A percentile compares a stretch with the other conserved stretches of the same genome.
Evolutionary conservation across 2,329 filamentous ascomycete species (phyloP).

Genomic region (Fusarium graminum): DNA sequence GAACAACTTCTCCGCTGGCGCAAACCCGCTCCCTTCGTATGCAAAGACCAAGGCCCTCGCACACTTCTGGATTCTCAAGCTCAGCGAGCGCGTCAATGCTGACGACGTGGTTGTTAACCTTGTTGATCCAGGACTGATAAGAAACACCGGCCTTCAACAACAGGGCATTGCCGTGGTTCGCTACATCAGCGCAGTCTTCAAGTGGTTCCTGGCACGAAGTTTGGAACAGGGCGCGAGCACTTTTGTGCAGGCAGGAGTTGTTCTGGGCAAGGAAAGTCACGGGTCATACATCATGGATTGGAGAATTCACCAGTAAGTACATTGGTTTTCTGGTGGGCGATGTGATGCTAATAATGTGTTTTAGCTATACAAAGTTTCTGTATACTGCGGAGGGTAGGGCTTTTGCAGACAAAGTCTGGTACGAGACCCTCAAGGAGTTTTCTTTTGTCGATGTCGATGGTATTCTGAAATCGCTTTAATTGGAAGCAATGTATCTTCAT

Average conservation of each 20-base stretch:
- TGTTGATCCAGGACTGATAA: slow-evolving; percentile 60
- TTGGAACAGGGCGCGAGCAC: slow-evolving; percentile 39
- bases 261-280: slow-evolving; percentile 42
- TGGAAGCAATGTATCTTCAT: neutral
- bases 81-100: slow-evolving; percentile 54
- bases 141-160: slow-evolving; percentile 58
- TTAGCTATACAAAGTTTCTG: slow-evolving; percentile 51
- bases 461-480: slow-evolving; percentile 30
- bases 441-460: slow-evolving; percentile 50
- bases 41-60: slow-evolving; percentile 50
- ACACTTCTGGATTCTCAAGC: slow-evolving; percentile 54
- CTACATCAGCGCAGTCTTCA: slow-evolving; percentile 12
- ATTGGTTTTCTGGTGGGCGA: neutral
- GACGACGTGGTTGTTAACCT: slow-evolving; percentile 61
- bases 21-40: slow-evolving; percentile 42
- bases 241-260: slow-evolving; percentile 41
- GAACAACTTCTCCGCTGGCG: slow-evolving; percentile 36
- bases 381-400: slow-evolving; percentile 54
- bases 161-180: slow-evolving; percentile 45
- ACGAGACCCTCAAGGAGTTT: slow-evolving; percentile 55
- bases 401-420: slow-evolving; percentile 56
- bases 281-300: slow-evolving; percentile 46
- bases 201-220: slow-evolving; percentile 29
- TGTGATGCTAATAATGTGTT: slow-evolving; percentile 11
- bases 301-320: slow-evolving; percentile 45